Evolutionary conservation across 768 basidiomycete genomes (phyloP), one percentile per base, ranked within the genome.

Genomic region (Termitomyces sp.): DNA sequence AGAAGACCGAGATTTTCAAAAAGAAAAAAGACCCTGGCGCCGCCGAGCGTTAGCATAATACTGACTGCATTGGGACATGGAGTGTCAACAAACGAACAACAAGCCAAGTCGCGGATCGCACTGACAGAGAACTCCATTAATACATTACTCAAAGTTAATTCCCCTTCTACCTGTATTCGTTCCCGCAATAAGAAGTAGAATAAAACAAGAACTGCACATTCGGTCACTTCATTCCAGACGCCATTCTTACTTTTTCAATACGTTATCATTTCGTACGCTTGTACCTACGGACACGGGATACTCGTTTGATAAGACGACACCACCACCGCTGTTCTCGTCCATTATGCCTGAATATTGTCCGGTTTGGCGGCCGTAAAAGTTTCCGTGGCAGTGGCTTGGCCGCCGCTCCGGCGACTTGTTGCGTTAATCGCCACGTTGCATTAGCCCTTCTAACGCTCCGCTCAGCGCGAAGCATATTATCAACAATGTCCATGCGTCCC

Each of bases 401-500:
- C 52, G 46, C 44, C 32, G 57, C 61, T 22, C 64, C 66, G 10
- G 64, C 32, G 14, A 65, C 56, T n/a, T 52, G 35, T 55, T 57
- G 56, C 56, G 65, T 65, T 50, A 58, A 32, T 35, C 53, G 58
- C 68, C 68, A 70, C 40, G 20, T 56, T 51, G 56, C 43, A 36
- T 57, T 43, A 16, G 40, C 36, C 64, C 63, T 47, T 32, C 61
- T 40, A 18, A 35, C 45, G 7, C n/a, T 9, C 45, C 48, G 49
- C 40, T 71, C 68, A 28, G 61, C 56, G 9, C 56, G 46, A 33
- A 71, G 56, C 57, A 75, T 65, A 59, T 65, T 65, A 58, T 71
- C 54, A 18, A 73, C 72, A 57, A 87, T 79, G 64, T 83, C 83
- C 60, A 74, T 69, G 46, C 85, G 79, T 16, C 85, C 81, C 72